phyloP scores from a whole-genome alignment of 2,329 filamentous ascomycete genomes.

The Neophaeococcomyces aloes region DNA sequence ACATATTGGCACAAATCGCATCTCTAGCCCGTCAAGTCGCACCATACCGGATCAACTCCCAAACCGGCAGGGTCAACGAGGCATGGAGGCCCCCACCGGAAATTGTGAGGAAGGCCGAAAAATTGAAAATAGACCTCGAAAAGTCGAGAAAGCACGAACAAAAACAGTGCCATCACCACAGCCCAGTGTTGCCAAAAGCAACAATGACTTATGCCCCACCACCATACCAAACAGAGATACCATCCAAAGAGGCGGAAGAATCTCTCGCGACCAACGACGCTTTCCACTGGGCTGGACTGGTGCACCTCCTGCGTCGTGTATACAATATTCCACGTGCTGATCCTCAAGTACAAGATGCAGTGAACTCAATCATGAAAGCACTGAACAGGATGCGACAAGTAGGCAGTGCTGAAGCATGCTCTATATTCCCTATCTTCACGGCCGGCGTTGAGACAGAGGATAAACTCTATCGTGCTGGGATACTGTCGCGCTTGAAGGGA shows the following conservation, averaged over 20 bases:
- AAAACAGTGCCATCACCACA: conserved; percentile 31
- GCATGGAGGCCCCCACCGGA: conserved; percentile 50
- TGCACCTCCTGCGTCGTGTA: conserved; percentile 66
- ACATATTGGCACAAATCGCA: conserved; percentile 60
- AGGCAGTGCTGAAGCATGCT: conserved; percentile 61
- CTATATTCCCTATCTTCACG: conserved; percentile 73
- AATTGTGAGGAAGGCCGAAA: conserved; percentile 46
- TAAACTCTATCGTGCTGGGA: conserved; percentile 44
- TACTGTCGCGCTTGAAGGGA: conserved; percentile 55
- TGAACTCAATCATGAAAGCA: conserved; percentile 52
- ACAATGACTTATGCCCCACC: conserved; percentile 11
- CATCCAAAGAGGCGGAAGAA: conserved; percentile 51
- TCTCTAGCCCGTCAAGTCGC: conserved; percentile 61
- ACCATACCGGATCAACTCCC: conserved; percentile 48
- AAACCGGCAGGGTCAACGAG: conserved; percentile 39
- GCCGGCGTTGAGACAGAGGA: conserved; percentile 64
- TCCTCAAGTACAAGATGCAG: conserved; percentile 50
- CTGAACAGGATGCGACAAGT: conserved; percentile 54
- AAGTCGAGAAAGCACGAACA: conserved; percentile 40
- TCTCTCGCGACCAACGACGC: conserved; percentile 64
- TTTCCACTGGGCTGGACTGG: conserved; percentile 67
- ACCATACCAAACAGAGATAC: conserved; percentile 32
- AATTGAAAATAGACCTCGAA: conserved; percentile 51
- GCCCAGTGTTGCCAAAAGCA: conserved; percentile 19
- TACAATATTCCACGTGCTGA: conserved; percentile 51